Evolutionary conservation across 805 yeast species (phyloP), one percentile per base, ranked within the genome.

Genomic region (Suhomyces prunicola): DNA sequence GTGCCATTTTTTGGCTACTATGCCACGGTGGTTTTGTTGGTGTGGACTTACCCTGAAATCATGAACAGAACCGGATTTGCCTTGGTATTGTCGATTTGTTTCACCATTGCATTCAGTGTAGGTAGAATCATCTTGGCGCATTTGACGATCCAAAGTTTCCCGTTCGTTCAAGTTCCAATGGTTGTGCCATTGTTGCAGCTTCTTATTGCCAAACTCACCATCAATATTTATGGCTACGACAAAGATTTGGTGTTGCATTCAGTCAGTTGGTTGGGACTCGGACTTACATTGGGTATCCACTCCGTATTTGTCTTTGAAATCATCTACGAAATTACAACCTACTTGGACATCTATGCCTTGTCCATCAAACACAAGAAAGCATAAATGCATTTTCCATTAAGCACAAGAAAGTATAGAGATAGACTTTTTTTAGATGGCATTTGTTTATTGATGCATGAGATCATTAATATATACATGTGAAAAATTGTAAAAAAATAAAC

Each of bases 81-180:
- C 33, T 77, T 87, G 58, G 72, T 85, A 22, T 64, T 87, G 46
- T 81, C 92, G 27, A 83, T 88, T 62, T 96, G 96, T 1, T 77
- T 87, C 49, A 80, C 88, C 1, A 71, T 87, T 59, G 97, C 98
- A 0, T 87, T 88, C 63, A 76, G 83, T 3, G 97, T 93, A n/a
- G 97, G 97, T 4, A 82, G 94, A 65, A 90, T 92, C 57, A 92
- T 92, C 62, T 77, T 87, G 52, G 92, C 90, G 2, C 98, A 92
- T 68, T 81, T 93, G 59, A 89, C 97, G 0, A 72, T 80, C 48
- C 96, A 88, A 67, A 70, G 74, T 12, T 91, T 88, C 77, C 97
- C 98, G 47, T 71, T 76, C 65, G 61, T 80, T 57, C 88, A 90
- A 48, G 77, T 88, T 29, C 88, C 96, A 44, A 82, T 84, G 76